These are phyloP conservation scores for Stromatinia cepivora DNA, from an alignment of 2,329 filamentous ascomycete species.

Conservation along the genomic window DNA sequence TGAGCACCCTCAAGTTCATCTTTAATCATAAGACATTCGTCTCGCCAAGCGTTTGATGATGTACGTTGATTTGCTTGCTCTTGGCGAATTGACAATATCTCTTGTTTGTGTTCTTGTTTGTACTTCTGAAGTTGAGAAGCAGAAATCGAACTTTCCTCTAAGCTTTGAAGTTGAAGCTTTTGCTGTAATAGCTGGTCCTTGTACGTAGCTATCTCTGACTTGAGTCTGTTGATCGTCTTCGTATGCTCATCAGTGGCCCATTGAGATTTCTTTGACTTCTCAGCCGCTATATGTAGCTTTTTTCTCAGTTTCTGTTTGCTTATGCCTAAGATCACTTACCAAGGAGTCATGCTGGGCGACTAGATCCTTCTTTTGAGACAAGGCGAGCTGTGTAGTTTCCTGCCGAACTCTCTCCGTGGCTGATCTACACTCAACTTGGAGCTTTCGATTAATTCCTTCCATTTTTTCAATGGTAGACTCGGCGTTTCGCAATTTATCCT, in stretches of 20 bases:
- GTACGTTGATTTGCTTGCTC: background rate
- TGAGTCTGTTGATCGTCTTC: background rate
- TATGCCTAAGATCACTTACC: slow-evolving; percentile 17
- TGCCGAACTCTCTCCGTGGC: slow-evolving; percentile 13
- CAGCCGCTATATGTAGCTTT: background rate
- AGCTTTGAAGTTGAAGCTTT: slow-evolving; percentile 7
- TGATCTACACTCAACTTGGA: background rate
- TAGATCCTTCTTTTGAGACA: slow-evolving; percentile 19
- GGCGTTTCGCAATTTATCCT: slow-evolving; percentile 23
- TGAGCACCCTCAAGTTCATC: background rate
- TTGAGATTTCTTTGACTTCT: slow-evolving; percentile 1
- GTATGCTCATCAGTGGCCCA: background rate
- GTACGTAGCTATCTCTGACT: slow-evolving; percentile 3
- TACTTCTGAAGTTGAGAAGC: background rate
- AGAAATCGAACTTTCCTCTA: background rate
- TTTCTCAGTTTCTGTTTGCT: slow-evolving; percentile 1
- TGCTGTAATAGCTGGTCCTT: slow-evolving; percentile 18
- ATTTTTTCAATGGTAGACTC: slow-evolving; percentile 36
- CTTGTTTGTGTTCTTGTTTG: slow-evolving; percentile 3
- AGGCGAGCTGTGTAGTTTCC: slow-evolving; percentile 35
- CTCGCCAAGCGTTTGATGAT: background rate
- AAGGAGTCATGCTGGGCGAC: slow-evolving; percentile 9
- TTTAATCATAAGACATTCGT: background rate
- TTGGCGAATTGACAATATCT: slow-evolving; percentile 6
- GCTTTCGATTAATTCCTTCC: slow-evolving; percentile 36